Evolutionary conservation across 306 rosid species (phyloP).

Genomic region (Quercus glauca): DNA sequence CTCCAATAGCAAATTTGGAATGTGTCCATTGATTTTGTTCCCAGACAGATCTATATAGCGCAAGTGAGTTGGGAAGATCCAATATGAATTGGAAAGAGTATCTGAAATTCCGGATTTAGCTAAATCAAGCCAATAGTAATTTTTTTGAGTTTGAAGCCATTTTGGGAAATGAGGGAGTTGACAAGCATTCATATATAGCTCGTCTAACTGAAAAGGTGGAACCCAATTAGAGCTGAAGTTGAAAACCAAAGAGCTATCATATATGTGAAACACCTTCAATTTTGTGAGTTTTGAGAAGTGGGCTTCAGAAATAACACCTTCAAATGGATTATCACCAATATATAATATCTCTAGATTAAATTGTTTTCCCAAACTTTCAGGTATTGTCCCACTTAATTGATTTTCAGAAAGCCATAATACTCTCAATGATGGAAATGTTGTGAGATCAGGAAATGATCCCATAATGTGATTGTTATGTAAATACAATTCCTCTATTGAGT

Average conservation of each 20-base stretch:
- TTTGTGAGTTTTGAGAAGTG: no score
- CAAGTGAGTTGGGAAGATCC: neutral
- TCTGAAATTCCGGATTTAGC: neutral
- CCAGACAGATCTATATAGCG: neutral
- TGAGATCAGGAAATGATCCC: no score
- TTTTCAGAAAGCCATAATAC: neutral
- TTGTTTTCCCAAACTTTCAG: neutral
- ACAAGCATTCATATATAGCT: neutral
- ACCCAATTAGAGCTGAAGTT: no score
- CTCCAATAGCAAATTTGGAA: neutral
- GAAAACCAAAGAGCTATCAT: no score
- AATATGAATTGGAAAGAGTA: constrained; percentile 10
- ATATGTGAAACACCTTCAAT: no score
- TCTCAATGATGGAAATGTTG: no score
- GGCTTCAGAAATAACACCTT: no score
- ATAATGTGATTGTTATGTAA: no score
- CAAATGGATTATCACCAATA: no score
- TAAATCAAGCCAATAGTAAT: neutral
- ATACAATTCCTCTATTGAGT: no score
- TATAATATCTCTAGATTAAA: rapidly evolving
- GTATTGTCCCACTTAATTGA: neutral
- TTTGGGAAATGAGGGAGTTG: neutral
- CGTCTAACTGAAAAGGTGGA: no score
- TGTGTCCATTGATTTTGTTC: neutral
- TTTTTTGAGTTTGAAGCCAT: no score